Evolutionary conservation across 768 basidiomycete genomes (phyloP), one percentile per base, ranked within the genome.

Genomic region (Mycena maculata): DNA sequence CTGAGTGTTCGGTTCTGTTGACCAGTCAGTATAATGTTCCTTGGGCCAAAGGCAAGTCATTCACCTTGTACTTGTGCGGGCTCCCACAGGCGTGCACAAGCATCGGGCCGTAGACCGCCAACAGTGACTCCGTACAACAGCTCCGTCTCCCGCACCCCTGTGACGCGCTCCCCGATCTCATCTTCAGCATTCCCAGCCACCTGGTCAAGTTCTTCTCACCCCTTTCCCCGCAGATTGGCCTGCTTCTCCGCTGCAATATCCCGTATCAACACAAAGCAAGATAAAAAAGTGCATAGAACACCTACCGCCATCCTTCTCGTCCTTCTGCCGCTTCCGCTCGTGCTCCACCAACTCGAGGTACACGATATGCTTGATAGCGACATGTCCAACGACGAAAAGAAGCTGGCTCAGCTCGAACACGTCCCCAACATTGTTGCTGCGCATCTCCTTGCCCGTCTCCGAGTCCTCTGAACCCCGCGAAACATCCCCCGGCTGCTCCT

Each of bases 131-230:
- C 94, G 70, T 94, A 95, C 16, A 99, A 81, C 50, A 99, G 82
- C 78, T 98, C 96, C 4, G 84, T 85, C 81, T 99, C 98, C 31
- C 95, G 84, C 60, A 98, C 87, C 2, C 81, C 86, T 2, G 92
- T 89, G 41, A 99, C 92, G 11, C 92, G 86, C 63, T 99, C 98
- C 16, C 96, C 98, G 70, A 98, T 97, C 73, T 99, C 98, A 74
- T 99, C 98, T 77, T 99, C 98, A 5, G 95, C 95, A 74, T 96
- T 97, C 8, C 98, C 98, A 10, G 93, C 95, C 12, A 99, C 97
- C 72, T 97, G 96, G 70, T 99, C 98, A 0, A 99, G 88, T 75
- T 99, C 98, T 74, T 98, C 96, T 18, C 81, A 84, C 41, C 88
- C 87, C 65, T 89, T 90, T 31, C 75, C 76, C 42, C 81, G 93